Percentiles rank a stretch among this genome's conserved stretches.
These are phyloP conservation scores for Hsuehochloa calcarea DNA, from an alignment of 176 grass and related monocot genomes.

Conservation along the genomic window DNA sequence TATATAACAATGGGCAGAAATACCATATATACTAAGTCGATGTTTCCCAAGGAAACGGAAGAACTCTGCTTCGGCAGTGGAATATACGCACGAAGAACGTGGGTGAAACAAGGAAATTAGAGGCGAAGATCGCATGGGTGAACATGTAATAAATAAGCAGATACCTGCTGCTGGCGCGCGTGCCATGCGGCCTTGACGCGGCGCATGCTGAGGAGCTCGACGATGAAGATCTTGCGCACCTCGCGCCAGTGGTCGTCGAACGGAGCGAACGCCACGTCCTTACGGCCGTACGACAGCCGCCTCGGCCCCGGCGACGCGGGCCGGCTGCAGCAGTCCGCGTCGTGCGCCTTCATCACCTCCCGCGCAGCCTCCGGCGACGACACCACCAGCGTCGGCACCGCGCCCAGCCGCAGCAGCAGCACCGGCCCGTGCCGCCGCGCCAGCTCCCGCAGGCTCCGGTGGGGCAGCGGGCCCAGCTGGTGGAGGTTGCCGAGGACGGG, in stretches of 20 bases:
- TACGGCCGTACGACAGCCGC: constrained; percentile 27
- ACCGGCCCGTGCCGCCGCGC: constrained; percentile 32
- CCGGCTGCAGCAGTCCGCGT: constrained; percentile 44
- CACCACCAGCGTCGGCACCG: constrained; percentile 41
- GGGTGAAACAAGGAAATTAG: too few species aligned
- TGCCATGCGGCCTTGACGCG: constrained; percentile 24
- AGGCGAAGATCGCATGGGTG: too few species aligned
- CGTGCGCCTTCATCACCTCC: constrained; percentile 53
- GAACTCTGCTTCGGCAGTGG: too few species aligned
- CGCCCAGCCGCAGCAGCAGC: constrained; percentile 52
- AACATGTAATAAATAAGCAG: too few species aligned
- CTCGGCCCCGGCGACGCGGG: constrained; percentile 6
- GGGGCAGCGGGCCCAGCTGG: constrained; percentile 55
- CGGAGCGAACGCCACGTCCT: constrained; percentile 39
- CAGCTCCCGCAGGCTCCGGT: constrained; percentile 45
- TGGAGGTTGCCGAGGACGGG: constrained; percentile 61
- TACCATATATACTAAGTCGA: too few species aligned
- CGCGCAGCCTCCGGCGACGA: constrained; percentile 46
- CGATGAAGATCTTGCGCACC: constrained; percentile 45
- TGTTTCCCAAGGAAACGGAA: too few species aligned
- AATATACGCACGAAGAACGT: too few species aligned
- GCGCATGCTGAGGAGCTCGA: constrained; percentile 44
- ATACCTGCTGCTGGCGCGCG: neutral
- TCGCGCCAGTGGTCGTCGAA: constrained; percentile 47
- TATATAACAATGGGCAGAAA: too few species aligned